These are phyloP conservation scores for Thraustotheca clavata DNA, from an alignment of 352 stramenopile genomes.

Conservation along the genomic window DNA sequence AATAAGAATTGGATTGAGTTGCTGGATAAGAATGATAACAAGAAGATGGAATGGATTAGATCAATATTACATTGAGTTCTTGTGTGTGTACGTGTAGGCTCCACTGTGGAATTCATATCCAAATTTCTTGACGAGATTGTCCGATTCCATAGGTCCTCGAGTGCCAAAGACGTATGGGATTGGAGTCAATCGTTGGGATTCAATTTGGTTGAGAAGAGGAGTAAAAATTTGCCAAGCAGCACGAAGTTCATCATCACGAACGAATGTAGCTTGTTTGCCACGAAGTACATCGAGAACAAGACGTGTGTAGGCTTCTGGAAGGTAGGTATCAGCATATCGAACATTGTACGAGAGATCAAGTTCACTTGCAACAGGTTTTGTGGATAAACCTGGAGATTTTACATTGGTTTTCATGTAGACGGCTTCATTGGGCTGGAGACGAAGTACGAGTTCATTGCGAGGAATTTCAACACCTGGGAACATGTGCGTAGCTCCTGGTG, in stretches of 20 bases:
- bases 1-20: too few relatives aligned
- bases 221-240: conserved; percentile 98
- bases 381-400: conserved; percentile 91
- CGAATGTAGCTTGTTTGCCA: conserved; percentile 94
- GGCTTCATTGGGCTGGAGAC: conserved; percentile 93
- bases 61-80: conserved; percentile 5
- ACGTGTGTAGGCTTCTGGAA: conserved; percentile 96
- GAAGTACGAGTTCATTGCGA: conserved; percentile 95
- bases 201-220: conserved; percentile 94
- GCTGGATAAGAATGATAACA: too few relatives aligned
- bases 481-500: conserved; percentile 82
- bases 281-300: conserved; percentile 96
- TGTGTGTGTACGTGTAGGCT: conserved; percentile 42
- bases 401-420: conserved; percentile 98
- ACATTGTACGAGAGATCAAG: conserved; percentile 94
- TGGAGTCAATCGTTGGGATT: conserved; percentile 86
- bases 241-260: conserved; percentile 94
- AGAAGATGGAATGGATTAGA: too few relatives aligned
- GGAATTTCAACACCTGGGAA: conserved; percentile 85
- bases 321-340: conserved; percentile 76
- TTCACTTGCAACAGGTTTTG: conserved; percentile 89
- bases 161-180: conserved; percentile 90
- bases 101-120: conserved; percentile 76
- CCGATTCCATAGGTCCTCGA: conserved; percentile 86
- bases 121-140: conserved; percentile 58